Evolutionary conservation across 495 filamentous ascomycete genomes (phyloP), one percentile per base, ranked within the genome.

Genomic region (Penicillium parvum): DNA sequence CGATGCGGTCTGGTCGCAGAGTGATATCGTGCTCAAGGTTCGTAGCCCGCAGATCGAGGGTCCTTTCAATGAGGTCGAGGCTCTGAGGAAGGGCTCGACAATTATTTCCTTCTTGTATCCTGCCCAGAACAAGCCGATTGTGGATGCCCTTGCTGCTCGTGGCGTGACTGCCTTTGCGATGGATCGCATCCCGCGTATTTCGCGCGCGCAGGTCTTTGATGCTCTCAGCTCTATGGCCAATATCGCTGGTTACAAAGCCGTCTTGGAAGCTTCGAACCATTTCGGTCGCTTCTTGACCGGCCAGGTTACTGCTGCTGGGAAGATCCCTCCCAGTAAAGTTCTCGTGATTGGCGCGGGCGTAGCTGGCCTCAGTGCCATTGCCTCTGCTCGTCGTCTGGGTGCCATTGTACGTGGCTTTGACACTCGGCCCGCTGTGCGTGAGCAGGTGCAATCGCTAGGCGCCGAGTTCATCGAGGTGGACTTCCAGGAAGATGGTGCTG

Each of bases 381-480:
- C 78, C 10, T 86, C 86, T 16, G 85, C 85, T 23, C 78, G 84
- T 39, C 77, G 86, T 7, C 72, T 89, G 66, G 86, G 86, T n/a
- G 86, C 86, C 0, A 88, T 91, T 46, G 85, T 89, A 6, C 80
- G 85, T 36, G 86, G 85, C 11, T 91, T 91, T 47, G 86, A 91
- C 60, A 90, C 86, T 10, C 78, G 86, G 9, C 67, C 84, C 8
- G 86, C 85, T 14, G 84, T 81, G 21, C 82, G 84, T 34, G 86
- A 91, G 58, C 86, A 91, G 61, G 85, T 91, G 1, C 83, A 91
- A 55, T 90, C 86, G 7, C 72, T 91, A 5, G 86, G 86, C 10
- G 86, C 86, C 7, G 86, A 91, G 45, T 90, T 90, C 56, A 74
- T 91, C 50, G 86, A 90, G 58, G 86, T 91, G 15, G 83, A 88